phyloP scores from a whole-genome alignment of 768 basidiomycete species.

The Russula lepida region DNA sequence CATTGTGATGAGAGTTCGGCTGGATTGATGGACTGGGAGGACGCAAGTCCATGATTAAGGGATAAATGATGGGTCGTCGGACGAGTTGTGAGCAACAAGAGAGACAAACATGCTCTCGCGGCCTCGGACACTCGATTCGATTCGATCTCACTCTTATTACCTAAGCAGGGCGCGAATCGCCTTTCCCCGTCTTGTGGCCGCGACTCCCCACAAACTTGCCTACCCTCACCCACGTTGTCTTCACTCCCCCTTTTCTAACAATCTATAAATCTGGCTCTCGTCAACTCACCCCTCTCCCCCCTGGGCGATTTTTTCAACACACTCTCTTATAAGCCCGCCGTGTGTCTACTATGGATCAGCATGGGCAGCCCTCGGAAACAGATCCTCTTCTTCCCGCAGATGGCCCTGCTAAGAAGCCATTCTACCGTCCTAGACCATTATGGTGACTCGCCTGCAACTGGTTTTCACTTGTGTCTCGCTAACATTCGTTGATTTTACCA shows the following conservation, averaged over 20 bases:
- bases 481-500: conserved; percentile 23
- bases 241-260: background rate
- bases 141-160: background rate
- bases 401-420: conserved; percentile 34
- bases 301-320: background rate
- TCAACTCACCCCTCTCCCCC: background rate
- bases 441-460: conserved; percentile 28
- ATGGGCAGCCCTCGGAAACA: conserved; percentile 9
- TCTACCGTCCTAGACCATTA: conserved; percentile 42
- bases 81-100: conserved; percentile 10
- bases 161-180: background rate
- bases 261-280: conserved; percentile 2
- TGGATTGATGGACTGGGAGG: conserved; percentile 13
- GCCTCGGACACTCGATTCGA: background rate
- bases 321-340: background rate
- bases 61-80: conserved; percentile 15
- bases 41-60: conserved; percentile 24
- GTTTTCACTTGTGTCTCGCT: background rate
- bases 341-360: background rate
- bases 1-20: conserved; percentile 32
- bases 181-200: background rate
- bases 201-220: conserved; percentile 1
- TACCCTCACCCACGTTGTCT: conserved; percentile 12
- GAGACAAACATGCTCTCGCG: background rate
- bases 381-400: conserved; percentile 12